Evolutionary conservation across 106 monocot species (phyloP).

Genomic region (Agapanthus africanus): DNA sequence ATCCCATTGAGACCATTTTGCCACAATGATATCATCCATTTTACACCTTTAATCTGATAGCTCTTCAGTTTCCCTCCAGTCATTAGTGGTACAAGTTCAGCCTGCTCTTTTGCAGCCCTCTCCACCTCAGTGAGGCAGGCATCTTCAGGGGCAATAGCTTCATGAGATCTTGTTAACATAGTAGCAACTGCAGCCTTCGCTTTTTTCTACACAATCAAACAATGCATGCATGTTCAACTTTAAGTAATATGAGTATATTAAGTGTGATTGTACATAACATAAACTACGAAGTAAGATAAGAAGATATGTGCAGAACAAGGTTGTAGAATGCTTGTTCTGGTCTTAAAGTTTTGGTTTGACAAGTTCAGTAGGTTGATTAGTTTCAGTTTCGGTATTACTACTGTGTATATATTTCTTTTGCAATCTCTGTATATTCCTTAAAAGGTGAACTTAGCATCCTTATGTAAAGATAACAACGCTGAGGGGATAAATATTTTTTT

Average conservation of each 20-base stretch:
- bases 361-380: no score
- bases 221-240: neutral
- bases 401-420: no score
- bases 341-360: no score
- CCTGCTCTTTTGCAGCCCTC: slow-evolving; percentile 66
- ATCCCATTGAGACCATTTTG: slow-evolving; percentile 99
- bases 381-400: no score
- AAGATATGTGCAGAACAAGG: neutral
- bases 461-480: no score
- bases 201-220: slow-evolving; percentile 42
- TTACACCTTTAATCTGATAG: slow-evolving; percentile 93
- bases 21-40: slow-evolving; percentile 95
- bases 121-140: slow-evolving; percentile 62
- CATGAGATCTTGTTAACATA: slow-evolving; percentile 72
- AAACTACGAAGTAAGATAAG: neutral
- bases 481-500: no score
- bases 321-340: neutral
- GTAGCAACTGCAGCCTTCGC: slow-evolving; percentile 88
- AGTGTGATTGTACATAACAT: no score
- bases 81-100: slow-evolving; percentile 78
- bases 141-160: slow-evolving; percentile 51
- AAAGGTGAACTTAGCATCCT: no score
- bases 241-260: neutral
- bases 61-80: slow-evolving; percentile 89
- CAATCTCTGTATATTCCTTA: no score